Evolutionary conservation across 768 basidiomycete genomes (phyloP), one percentile per base, ranked within the genome.

Genomic region (Mycena vulgaris): DNA sequence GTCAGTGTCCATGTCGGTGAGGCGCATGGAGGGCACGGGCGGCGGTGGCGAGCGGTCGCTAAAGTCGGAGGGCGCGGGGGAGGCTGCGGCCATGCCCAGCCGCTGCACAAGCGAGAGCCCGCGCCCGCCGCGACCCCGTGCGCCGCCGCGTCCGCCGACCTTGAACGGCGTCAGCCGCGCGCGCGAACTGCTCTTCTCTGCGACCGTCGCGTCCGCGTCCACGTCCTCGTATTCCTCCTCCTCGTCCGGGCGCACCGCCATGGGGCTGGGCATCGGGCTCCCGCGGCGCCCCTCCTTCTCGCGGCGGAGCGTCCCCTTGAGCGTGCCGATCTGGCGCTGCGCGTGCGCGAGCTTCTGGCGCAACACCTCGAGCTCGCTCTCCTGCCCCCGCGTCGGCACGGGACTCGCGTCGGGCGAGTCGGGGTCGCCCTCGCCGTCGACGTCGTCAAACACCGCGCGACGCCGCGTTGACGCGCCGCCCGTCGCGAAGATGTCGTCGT

Each of bases 271-370:
- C 80, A 60, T 87, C 86, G 28, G 92, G 80, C 76, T 85, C 86
- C 64, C 90, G 83, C 75, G 88, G 37, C 92, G 89, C 63, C 90
- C 82, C 83, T 94, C 92, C 82, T 95, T 96, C 87, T 96, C 95
- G 67, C 95, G 86, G 75, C 90, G 89, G 60, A 96, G 78, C 0
- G 91, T 90, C 55, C 92, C 89, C 76, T 94, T 93, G 69, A 96
- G 88, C 19, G 95, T 95, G 70, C 85, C 88, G 75, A 96, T 92
- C 76, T 95, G 95, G 68, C 95, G 85, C 78, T 96, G 94, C 5
- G 95, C 93, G 79, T 96, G 95, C 14, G 94, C 92, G 39, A 96
- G 85, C 30, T 92, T 86, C 76, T 95, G 92, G 68, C 95, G 92
- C 17, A 96, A 82, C 0, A 90, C 89, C 75, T 96, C 95, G 45